phyloP scores from a whole-genome alignment of 805 yeast species.

The Nakazawaea ambrosiae region DNA sequence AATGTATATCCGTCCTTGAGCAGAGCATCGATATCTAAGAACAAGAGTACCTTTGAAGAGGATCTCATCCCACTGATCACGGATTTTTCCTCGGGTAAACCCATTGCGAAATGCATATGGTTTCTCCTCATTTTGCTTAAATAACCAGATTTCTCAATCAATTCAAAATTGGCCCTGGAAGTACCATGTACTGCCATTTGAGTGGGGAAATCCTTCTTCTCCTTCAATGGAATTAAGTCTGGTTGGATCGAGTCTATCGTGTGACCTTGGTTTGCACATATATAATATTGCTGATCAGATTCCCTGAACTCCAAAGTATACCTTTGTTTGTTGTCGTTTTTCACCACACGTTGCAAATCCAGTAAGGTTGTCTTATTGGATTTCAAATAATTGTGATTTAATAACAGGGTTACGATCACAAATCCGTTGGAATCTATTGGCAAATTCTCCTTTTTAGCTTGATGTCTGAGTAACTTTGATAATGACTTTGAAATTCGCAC shows the following conservation, averaged over 20 bases:
- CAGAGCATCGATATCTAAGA: slow-evolving; percentile 48
- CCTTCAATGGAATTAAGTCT: slow-evolving; percentile 30
- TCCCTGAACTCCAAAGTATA: slow-evolving; percentile 39
- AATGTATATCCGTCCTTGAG: slow-evolving; percentile 36
- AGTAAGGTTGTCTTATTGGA: slow-evolving; percentile 44
- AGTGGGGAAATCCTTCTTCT: slow-evolving; percentile 36
- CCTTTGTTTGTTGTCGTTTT: slow-evolving; percentile 61
- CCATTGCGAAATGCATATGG: slow-evolving; percentile 81
- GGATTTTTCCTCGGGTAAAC: slow-evolving; percentile 33
- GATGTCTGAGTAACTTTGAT: slow-evolving; percentile 78
- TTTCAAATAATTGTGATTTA: slow-evolving; percentile 53
- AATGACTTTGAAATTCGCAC: slow-evolving; percentile 63
- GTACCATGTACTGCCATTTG: slow-evolving; percentile 76
- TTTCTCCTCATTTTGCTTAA: slow-evolving; percentile 65
- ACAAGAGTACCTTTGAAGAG: slow-evolving; percentile 52
- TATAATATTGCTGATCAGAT: slow-evolving; percentile 23
- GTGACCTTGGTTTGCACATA: slow-evolving; percentile 96
- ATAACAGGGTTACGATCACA: slow-evolving; percentile 43
- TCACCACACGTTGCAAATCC: slow-evolving; percentile 58
- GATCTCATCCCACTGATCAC: slow-evolving; percentile 72
- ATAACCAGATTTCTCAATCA: slow-evolving; percentile 48
- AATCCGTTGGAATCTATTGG: slow-evolving; percentile 64
- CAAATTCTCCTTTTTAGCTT: slow-evolving; percentile 64
- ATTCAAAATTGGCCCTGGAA: slow-evolving; percentile 33
- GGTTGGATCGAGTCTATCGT: slow-evolving; percentile 45